A percentile compares a stretch with the other conserved stretches of the same genome.
Evolutionary conservation across 176 grass and related monocot species (phyloP).

Genomic region (Chrysopogon serrulatus): DNA sequence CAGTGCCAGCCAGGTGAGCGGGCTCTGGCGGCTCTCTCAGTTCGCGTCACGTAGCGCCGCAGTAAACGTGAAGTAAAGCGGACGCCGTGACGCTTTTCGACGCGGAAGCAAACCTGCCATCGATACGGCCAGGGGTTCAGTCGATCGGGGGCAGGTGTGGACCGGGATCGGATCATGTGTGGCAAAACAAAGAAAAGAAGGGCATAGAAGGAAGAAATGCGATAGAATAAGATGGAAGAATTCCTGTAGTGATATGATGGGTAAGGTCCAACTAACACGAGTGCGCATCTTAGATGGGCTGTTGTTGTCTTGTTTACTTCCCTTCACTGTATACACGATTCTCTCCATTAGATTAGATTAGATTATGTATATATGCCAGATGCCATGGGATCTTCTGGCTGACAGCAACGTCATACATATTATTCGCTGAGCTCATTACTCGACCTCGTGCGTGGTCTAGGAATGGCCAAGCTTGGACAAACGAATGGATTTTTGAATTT

Average conservation of each 20-base stretch:
- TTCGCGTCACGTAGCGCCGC: constrained; percentile 1
- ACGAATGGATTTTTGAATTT: not conserved
- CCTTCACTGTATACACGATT: constrained; percentile 9
- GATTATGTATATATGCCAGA: not conserved
- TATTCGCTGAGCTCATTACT: not conserved
- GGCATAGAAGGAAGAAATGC: not conserved
- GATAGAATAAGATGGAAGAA: not conserved
- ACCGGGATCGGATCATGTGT: not conserved
- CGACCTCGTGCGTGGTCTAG: not conserved
- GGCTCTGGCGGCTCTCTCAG: not conserved
- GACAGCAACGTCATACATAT: constrained; percentile 8
- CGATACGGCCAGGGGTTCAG: not conserved
- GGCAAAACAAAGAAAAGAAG: not conserved
- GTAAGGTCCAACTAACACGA: constrained; percentile 19
- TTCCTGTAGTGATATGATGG: constrained; percentile 18
- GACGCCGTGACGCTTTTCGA: constrained; percentile 7
- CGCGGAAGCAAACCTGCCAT: not conserved
- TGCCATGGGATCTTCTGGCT: not conserved
- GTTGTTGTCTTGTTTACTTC: constrained; percentile 11
- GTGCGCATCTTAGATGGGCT: not conserved
- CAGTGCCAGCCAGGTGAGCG: not conserved
- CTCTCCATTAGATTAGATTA: not conserved
- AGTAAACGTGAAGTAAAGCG: constrained; percentile 29
- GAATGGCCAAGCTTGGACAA: not conserved
- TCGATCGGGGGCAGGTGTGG: constrained; percentile 16